Percentiles rank a stretch among this genome's conserved stretches.
Conservation (phyloP, 805 yeast genomes). For the Cyberlindnera euphorbiiphila region DNA sequence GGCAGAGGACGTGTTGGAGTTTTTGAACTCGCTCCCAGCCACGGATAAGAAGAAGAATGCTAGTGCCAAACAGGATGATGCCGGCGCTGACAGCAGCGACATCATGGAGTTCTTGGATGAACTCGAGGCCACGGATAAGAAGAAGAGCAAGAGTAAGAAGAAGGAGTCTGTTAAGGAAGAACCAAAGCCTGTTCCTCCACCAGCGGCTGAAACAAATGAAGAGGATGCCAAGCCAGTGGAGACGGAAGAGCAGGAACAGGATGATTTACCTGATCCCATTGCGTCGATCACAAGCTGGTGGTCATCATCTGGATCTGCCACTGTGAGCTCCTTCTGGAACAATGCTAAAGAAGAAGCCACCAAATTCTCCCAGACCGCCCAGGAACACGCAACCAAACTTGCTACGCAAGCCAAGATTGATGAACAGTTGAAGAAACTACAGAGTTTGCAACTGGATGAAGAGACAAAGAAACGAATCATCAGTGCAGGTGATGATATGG, state of each 20-base stretch:
- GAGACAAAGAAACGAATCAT: conserved; percentile 25
- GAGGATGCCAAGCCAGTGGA: conserved; percentile 16
- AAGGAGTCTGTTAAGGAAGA: conserved; percentile 1
- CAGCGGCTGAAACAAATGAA: conserved; percentile 14
- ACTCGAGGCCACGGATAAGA: conserved; percentile 41
- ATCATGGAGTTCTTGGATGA: conserved; percentile 54
- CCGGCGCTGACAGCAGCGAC: conserved; percentile 33
- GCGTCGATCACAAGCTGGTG: conserved; percentile 71
- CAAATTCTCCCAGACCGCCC: conserved; percentile 32
- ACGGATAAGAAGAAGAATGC: conserved; percentile 28
- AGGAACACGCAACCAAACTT: conserved; percentile 26
- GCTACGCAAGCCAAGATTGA: conserved; percentile 32
- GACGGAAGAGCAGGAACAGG: conserved; percentile 15
- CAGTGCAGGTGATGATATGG: conserved; percentile 17
- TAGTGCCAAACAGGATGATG: conserved; percentile 24
- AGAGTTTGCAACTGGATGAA: conserved; percentile 25
- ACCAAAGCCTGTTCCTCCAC: too few species aligned
- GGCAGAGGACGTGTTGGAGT: conserved; percentile 75
- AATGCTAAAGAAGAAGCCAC: conserved; percentile 43
- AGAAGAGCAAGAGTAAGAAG: conserved; percentile 19
- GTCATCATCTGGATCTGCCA: conserved; percentile 63
- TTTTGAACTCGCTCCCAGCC: conserved; percentile 76
- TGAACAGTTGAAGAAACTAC: conserved; percentile 30
- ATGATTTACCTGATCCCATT: conserved; percentile 50
- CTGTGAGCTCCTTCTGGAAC: conserved; percentile 66